phyloP scores from a whole-genome alignment of 1,284 basidiomycete genomes.

The Cryptococcus sp. region DNA sequence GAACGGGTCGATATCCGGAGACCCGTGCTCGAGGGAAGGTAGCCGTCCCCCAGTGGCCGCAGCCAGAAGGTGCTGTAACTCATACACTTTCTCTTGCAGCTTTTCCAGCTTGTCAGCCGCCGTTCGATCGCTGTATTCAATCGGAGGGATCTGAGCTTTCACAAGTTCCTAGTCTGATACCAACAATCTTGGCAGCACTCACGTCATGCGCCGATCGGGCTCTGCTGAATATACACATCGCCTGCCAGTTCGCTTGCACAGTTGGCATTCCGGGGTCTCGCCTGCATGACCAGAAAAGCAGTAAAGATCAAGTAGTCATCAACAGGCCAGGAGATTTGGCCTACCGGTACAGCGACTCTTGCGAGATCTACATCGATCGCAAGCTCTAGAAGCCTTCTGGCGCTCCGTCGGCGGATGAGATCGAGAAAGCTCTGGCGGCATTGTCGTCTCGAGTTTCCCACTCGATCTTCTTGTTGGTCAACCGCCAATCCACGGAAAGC shows the following conservation, averaged over 20 bases:
- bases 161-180: too few relatives aligned
- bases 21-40: not conserved
- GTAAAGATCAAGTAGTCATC: not conserved
- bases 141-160: not conserved
- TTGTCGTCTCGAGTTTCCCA: too few relatives aligned
- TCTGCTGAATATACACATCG: conserved; percentile 3
- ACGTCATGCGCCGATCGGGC: conserved; percentile 5
- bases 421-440: too few relatives aligned
- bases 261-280: conserved; percentile 1
- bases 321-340: not conserved
- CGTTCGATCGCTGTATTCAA: conserved; percentile 4
- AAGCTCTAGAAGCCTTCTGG: conserved; percentile 3
- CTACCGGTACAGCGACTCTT: conserved; percentile 6
- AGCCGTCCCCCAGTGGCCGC: not conserved
- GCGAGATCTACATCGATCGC: not conserved
- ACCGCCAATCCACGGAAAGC: too few relatives aligned
- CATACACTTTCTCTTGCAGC: conserved; percentile 4
- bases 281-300: not conserved
- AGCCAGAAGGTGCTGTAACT: conserved; percentile 2
- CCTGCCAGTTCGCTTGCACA: not conserved
- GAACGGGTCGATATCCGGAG: conserved; percentile 14
- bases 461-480: too few relatives aligned
- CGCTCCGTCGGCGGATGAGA: too few relatives aligned
- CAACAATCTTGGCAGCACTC: not conserved
- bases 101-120: conserved; percentile 4